phyloP scores from a whole-genome alignment of 257 asterid genomes.

The Nemophila menziesii region DNA sequence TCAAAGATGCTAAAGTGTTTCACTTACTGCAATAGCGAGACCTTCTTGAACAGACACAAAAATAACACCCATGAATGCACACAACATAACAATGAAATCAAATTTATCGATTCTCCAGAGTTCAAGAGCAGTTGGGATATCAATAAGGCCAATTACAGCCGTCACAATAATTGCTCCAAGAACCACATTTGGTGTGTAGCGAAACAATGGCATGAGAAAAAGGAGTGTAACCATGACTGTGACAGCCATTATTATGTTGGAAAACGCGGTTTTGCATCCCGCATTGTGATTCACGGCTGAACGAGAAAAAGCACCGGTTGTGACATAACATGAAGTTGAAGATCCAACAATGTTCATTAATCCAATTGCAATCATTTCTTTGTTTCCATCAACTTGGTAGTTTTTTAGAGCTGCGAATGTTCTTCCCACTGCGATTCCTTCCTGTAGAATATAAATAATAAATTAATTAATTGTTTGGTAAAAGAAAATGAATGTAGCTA shows the following conservation, averaged over 20 bases:
- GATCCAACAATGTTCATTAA: conserved; percentile 80
- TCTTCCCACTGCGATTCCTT: conserved; percentile 92
- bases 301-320: conserved; percentile 84
- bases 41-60: conserved; percentile 72
- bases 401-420: conserved; percentile 86
- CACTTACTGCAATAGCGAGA: conserved; percentile 72
- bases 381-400: conserved; percentile 89
- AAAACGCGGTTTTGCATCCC: conserved; percentile 72
- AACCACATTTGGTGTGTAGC: conserved; percentile 76
- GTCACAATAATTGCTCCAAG: conserved; percentile 80
- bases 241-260: conserved; percentile 72
- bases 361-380: conserved; percentile 91
- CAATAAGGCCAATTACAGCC: conserved; percentile 74
- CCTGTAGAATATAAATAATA: conserved; percentile 25
- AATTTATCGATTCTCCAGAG: conserved; percentile 75
- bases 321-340: conserved; percentile 75
- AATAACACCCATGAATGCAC: conserved; percentile 72
- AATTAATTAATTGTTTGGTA: too few species aligned
- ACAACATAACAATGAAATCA: conserved; percentile 57
- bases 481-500: too few species aligned
- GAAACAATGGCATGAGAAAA: conserved; percentile 83
- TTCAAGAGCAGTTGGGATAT: conserved; percentile 67
- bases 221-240: conserved; percentile 85
- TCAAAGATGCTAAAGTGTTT: too few species aligned
- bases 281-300: conserved; percentile 96